Conservation (phyloP, 345 rosid species). For the Pistacia atlantica region DNA sequence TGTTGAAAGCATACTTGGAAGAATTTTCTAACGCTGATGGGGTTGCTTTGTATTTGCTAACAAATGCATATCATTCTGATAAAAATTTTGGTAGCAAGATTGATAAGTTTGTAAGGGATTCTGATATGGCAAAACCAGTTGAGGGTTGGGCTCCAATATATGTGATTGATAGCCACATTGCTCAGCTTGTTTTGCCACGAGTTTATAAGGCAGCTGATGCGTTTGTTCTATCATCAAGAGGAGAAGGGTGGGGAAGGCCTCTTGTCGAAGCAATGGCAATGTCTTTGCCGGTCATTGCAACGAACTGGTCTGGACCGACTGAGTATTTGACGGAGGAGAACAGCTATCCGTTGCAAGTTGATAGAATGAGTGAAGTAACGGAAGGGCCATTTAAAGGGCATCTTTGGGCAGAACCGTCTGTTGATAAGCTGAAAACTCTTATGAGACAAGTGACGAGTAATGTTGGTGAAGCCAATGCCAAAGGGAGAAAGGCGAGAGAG, state of each 20-base stretch:
- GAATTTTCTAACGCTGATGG: conserved; percentile 62
- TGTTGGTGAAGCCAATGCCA: conserved; percentile 52
- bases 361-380: conserved; percentile 57
- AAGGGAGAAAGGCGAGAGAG: conserved; percentile 66
- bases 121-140: conserved; percentile 39
- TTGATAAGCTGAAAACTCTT: conserved; percentile 50
- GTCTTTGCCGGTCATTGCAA: conserved; percentile 76
- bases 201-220: conserved; percentile 77
- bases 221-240: conserved; percentile 82
- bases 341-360: conserved; percentile 67
- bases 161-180: conserved; percentile 67
- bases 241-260: conserved; percentile 91
- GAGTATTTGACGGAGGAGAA: conserved; percentile 76
- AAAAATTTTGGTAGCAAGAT: conserved; percentile 73
- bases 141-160: conserved; percentile 55
- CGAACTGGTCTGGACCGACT: conserved; percentile 86
- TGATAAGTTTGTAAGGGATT: conserved; percentile 53
- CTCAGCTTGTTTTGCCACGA: conserved; percentile 72
- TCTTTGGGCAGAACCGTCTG: conserved; percentile 79
- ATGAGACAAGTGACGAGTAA: conserved; percentile 64
- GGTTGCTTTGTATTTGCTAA: conserved; percentile 65
- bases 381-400: conserved; percentile 87
- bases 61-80: conserved; percentile 75
- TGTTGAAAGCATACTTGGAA: conserved; percentile 68
- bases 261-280: conserved; percentile 90